Evolutionary conservation across 2,329 filamentous ascomycete species (phyloP), one percentile per base, ranked within the genome.

Genomic region (Calycina herbarum): DNA sequence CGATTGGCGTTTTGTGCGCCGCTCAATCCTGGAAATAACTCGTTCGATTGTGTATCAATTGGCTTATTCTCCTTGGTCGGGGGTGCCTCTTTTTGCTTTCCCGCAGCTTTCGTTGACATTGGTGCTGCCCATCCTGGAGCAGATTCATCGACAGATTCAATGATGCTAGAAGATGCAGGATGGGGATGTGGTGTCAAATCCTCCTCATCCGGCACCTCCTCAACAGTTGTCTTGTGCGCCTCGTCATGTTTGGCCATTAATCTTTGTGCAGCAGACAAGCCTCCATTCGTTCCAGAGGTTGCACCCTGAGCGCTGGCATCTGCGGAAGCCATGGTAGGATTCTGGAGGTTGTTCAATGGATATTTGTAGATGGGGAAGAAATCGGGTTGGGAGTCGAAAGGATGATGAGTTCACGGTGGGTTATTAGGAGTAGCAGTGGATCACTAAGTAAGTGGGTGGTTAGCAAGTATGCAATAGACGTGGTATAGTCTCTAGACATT

Each of bases 1-100:
- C 45, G 45, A 71, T 86, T 85, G 65, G 87, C 83, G 68, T 85
- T 78, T 20, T 80, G 79, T 27, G 81, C 85, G 68, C 86, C 84
- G 63, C 94, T 94, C 58, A 99, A 86, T 72, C 94, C 89, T n/a
- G 95, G 95, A 84, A 99, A 99, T 66, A 92, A 82, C 79, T 98
- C 94, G 76, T 96, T 91, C 20, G 92, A 96, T 74, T 92, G 86
- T 24, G 92, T 94, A 78, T 98, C 92, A 68, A 97, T 81, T 56
- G 80, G 71, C 64, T 74, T 73, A 40, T 73, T 71, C 57, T 76
- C 73, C 61, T 77, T 78, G 38, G 78, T 68, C 56, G 77, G 70
- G 57, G 75, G 76, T 1, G 85, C 81, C 42, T 82, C 82, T 76
- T 89, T 89, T 76, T 90, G 87, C 81, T 92, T 93, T 62, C 85